Base-by-base conservation (phyloP, 345 rosid genomes). In the Chamaenerion angustifolium region DNA sequence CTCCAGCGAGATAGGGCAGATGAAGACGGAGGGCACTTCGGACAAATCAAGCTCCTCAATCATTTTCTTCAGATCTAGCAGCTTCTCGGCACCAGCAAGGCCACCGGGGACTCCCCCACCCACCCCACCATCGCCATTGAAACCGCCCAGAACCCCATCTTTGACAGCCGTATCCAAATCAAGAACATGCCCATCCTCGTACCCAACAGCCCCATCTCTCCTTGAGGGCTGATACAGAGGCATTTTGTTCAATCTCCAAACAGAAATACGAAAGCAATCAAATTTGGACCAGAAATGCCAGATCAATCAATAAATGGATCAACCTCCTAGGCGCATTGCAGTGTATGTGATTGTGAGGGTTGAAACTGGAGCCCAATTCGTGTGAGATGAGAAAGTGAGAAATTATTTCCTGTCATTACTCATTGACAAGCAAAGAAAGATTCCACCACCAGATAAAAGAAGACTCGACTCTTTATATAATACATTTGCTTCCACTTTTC, bases 151-250 rank as follows among this genome's bases (percentile, higher is more conserved):
- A 42, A 60, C 53, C 45, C 64, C 64, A 53, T 60, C 64, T 46
- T 60, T 60, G 47, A 60, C 64, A 9, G 64, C 64, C 8, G 64
- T 53, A 17, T 60, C 64, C 52, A 60, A 58, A 60, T 60, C 64
- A 45, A 60, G 45, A 47, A 60, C 64, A 16, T 53, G 64, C 48
- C 64, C 64, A 23, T 60, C 64, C 42, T 48, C 64, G 48, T 60
- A 60, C 19, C 64, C 64, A 47, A 42, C 57, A 47, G 41, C 45
- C 52, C 52, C 61, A 6, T 57, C 54, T 15, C 61, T 25, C 11
- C 21, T 60, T 4, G 57, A 60, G 40, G 58, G 48, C 47, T 42
- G 64, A 43, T 51, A 53, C 48, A 60, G 42, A 47, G 64, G 64
- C 64, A 60, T 60, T 48, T 54, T 53, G 35, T 45, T 12, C 25